Base-by-base conservation (phyloP, 2,329 filamentous ascomycete species). In the Passalora sequoiae region DNA sequence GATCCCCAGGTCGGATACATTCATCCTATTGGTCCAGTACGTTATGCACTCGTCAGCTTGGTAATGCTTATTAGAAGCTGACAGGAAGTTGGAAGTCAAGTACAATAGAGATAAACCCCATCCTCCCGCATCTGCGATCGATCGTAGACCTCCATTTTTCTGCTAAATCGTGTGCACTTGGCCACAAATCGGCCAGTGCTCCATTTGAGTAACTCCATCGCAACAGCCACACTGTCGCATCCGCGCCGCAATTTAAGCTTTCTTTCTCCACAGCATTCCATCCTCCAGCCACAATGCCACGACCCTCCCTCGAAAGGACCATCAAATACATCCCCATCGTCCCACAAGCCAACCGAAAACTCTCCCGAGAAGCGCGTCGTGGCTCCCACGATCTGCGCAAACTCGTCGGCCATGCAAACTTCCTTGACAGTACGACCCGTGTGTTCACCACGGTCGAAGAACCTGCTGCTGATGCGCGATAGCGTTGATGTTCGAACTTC, bases 371-470 rank as follows among this genome's bases (percentile, higher is more conserved):
- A 21, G 31, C 31, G 8, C 15, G 31, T 9, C 31, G 31, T 4
- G 31, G 31, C 4, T 35, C 31, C 6, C 31, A 35, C 9, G 15
- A 35, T n/a, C n/a, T 35, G 31, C 15, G 31, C 5, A 7, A 19
- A 9, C 12, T 35, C 5, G 31, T 35, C 10, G 31, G 31, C 9
- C 31, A 35, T 35, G 31, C 31, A 12, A 35, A 35, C 21, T 35
- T 35, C 19, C 31, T 35, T 4, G 31, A 35, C 31, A 35, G 31
- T 35, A 17, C 31, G 13, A 12, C n/a, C n/a, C n/a, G n/a, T n/a
- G n/a, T n/a, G n/a, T n/a, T n/a, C n/a, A n/a, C n/a, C n/a, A n/a
- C n/a, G n/a, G n/a, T n/a, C n/a, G n/a, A n/a, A n/a, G n/a, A n/a
- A n/a, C n/a, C n/a, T n/a, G 12, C 24, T 12, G 19, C 33, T 36